Evolutionary conservation across 2,329 filamentous ascomycete species (phyloP).

Genomic region (Cladosporium sp.): DNA sequence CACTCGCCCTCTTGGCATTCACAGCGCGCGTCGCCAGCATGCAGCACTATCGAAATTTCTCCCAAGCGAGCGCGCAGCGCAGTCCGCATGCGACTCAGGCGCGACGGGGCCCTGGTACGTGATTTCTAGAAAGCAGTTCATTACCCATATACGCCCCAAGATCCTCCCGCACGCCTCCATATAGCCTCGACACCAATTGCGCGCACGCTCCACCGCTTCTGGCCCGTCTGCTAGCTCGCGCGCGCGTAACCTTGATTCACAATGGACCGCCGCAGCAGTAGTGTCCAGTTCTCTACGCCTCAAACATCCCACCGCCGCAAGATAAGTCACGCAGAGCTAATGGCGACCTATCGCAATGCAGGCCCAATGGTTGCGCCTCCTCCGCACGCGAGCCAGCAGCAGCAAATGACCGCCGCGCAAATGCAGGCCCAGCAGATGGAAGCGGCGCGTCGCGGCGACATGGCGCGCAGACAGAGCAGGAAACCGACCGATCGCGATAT

Average conservation of each 20-base stretch:
- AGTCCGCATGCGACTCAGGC: conserved; percentile 25
- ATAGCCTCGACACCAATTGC: background rate
- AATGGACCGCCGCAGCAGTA: conserved; percentile 10
- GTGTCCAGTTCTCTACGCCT: conserved; percentile 9
- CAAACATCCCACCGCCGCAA: conserved; percentile 30
- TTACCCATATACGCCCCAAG: background rate
- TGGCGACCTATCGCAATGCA: conserved; percentile 42
- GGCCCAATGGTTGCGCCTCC: conserved; percentile 37
- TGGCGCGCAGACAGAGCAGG: conserved; percentile 71
- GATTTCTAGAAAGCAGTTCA: background rate
- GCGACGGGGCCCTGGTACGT: conserved; percentile 42
- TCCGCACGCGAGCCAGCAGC: conserved; percentile 49
- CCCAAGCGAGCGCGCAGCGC: conserved; percentile 34
- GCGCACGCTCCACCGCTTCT: background rate
- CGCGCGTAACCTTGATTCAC: background rate
- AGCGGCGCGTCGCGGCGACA: conserved; percentile 44
- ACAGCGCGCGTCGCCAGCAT: conserved; percentile 29
- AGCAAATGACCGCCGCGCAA: conserved; percentile 41
- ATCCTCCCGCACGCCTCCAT: background rate
- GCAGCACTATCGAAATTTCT: conserved; percentile 46
- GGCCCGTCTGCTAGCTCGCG: conserved; percentile 4
- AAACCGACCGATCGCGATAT: conserved; percentile 95
- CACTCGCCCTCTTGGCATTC: conserved; percentile 13
- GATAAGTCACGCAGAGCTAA: conserved; percentile 47
- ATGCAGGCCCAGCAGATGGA: conserved; percentile 44